Evolutionary conservation across 441 rosid genomes (phyloP).

Genomic region (Euphorbia corollata): DNA sequence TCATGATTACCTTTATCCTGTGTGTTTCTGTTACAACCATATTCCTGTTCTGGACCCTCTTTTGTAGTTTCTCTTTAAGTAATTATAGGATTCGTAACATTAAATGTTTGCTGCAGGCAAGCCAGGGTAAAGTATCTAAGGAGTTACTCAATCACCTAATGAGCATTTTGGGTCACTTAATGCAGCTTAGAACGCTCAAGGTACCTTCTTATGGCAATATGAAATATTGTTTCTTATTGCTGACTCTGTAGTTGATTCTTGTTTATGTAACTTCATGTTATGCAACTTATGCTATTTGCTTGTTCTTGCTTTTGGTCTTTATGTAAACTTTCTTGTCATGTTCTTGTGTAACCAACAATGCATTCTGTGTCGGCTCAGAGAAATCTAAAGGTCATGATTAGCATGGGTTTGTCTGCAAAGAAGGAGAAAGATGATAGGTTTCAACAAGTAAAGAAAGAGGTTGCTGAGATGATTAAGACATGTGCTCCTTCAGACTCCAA

Average conservation of each 20-base stretch:
- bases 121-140: conserved; percentile 75
- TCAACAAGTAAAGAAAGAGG: conserved; percentile 77
- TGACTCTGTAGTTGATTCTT: conserved; percentile 2
- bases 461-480: conserved; percentile 67
- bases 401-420: conserved; percentile 54
- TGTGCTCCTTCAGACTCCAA: conserved; percentile 48
- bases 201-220: conserved; percentile 29
- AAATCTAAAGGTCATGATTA: conserved; percentile 81
- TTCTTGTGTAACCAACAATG: conserved; percentile 2
- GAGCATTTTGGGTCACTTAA: conserved; percentile 88
- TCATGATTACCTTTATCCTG: conserved; percentile 3
- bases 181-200: conserved; percentile 93
- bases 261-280: neutral
- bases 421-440: conserved; percentile 81
- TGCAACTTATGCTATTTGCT: neutral
- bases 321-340: neutral
- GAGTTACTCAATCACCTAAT: conserved; percentile 82
- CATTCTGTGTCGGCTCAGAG: conserved; percentile 47
- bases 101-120: conserved; percentile 58
- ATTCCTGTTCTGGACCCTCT: neutral
- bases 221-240: conserved; percentile 6
- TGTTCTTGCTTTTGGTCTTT: neutral
- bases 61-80: conserved; percentile 5
- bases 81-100: conserved; percentile 20
- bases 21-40: neutral